These are phyloP conservation scores for Psophocarpus tetragonolobus DNA, from an alignment of 306 rosid genomes.

Conservation along the genomic window DNA sequence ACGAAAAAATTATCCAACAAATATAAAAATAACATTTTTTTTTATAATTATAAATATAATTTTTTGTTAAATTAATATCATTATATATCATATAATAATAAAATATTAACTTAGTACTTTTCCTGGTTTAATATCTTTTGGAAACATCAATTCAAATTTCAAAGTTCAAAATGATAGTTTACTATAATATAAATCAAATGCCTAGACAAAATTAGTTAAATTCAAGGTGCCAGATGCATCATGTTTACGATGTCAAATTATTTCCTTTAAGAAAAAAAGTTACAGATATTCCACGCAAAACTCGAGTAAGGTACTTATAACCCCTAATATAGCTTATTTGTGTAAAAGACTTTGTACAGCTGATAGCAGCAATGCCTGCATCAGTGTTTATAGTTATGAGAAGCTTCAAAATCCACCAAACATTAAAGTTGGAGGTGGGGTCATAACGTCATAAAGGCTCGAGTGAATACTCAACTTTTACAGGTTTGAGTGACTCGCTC, in stretches of 20 bases:
- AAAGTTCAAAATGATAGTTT: background rate
- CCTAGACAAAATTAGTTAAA: background rate
- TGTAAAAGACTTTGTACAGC: background rate
- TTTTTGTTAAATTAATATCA: too few species aligned
- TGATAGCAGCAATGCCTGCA: background rate
- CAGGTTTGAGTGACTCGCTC: slow-evolving; percentile 74
- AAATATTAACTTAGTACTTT: too few species aligned
- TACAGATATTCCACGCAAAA: background rate
- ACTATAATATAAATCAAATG: background rate
- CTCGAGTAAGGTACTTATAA: background rate
- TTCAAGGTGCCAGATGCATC: background rate
- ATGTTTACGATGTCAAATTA: background rate
- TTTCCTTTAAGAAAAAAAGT: background rate
- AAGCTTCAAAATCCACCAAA: slow-evolving; percentile 4
- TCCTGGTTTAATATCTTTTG: too few species aligned
- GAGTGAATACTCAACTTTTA: slow-evolving; percentile 13
- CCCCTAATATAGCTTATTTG: background rate
- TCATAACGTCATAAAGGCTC: background rate
- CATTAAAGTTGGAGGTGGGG: background rate
- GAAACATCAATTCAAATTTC: too few species aligned
- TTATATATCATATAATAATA: too few species aligned
- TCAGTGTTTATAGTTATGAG: background rate
- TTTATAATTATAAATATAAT: too few species aligned
- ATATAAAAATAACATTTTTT: too few species aligned
- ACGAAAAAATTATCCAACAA: too few species aligned